Evolutionary conservation across 2,329 filamentous ascomycete genomes (phyloP).

Genomic region (Cercospora sp.): DNA sequence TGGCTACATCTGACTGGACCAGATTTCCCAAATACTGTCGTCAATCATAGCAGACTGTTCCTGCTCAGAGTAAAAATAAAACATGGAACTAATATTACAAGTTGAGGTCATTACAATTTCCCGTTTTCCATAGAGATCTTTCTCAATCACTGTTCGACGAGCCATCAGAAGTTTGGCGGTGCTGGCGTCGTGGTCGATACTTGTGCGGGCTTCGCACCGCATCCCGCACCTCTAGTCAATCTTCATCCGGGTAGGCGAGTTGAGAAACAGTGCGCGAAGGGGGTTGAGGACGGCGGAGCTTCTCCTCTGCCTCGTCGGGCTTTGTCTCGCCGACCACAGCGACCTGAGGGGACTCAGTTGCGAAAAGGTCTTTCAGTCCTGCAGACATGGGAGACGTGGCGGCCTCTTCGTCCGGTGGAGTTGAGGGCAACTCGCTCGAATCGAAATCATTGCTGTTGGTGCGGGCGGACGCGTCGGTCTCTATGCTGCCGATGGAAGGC

Average conservation of each 20-base stretch:
- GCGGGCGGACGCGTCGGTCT: not conserved
- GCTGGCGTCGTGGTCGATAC: not conserved
- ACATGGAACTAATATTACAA: conserved; percentile 5
- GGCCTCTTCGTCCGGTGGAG: conserved; percentile 4
- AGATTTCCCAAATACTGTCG: conserved; percentile 7
- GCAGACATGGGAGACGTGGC: conserved; percentile 5
- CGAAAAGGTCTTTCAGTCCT: conserved; percentile 7
- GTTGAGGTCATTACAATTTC: not conserved
- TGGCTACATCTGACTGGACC: conserved; percentile 10
- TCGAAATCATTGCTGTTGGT: conserved; percentile 11
- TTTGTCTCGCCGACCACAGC: not conserved
- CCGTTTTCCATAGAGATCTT: not conserved
- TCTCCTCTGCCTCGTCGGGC: not conserved
- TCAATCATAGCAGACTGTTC: conserved; percentile 13
- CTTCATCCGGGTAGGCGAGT: conserved; percentile 8
- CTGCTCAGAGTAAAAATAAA: not conserved
- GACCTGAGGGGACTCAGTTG: not conserved
- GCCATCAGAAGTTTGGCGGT: not conserved
- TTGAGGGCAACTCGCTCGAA: not conserved
- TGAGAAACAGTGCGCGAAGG: conserved; percentile 11
- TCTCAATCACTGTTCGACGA: not conserved
- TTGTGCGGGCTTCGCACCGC: conserved; percentile 5
- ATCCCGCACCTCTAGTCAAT: conserved; percentile 14
- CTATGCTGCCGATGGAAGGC: not conserved
- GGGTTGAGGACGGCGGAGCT: conserved; percentile 8